Evolutionary conservation across 2,329 filamentous ascomycete genomes (phyloP).

Genomic region (Fusarium nematophilum): DNA sequence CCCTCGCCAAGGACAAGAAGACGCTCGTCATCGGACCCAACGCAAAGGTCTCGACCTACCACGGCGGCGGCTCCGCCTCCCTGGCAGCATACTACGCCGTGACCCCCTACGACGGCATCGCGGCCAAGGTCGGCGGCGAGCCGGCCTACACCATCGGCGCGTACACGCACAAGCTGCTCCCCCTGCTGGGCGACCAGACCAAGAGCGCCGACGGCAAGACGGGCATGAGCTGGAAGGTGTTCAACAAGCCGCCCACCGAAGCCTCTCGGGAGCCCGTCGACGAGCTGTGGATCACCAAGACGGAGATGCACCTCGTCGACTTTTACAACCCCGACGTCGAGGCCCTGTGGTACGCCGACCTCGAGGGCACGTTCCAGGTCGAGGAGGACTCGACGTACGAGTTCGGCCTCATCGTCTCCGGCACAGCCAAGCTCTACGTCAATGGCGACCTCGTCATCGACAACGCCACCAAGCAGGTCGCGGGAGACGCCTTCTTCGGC

Average conservation of each 20-base stretch:
- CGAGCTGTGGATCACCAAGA: conserved; percentile 59
- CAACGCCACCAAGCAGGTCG: conserved; percentile 71
- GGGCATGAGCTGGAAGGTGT: conserved; percentile 72
- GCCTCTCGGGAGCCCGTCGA: conserved; percentile 62
- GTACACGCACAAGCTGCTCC: conserved; percentile 73
- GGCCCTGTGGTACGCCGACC: conserved; percentile 68
- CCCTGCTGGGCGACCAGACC: conserved; percentile 65
- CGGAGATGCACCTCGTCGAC: conserved; percentile 62
- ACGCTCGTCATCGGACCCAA: conserved; percentile 69
- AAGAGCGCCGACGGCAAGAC: conserved; percentile 63
- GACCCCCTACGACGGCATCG: conserved; percentile 78
- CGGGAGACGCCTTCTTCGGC: conserved; percentile 74
- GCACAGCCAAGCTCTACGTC: conserved; percentile 73
- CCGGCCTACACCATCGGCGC: conserved; percentile 69
- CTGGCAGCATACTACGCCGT: conserved; percentile 73
- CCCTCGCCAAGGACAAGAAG: conserved; percentile 71
- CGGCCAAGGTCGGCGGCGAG: conserved; percentile 57
- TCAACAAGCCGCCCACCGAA: conserved; percentile 66
- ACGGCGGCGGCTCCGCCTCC: conserved; percentile 75
- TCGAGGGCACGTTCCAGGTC: conserved; percentile 70
- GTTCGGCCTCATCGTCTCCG: conserved; percentile 73
- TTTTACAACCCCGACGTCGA: conserved; percentile 65
- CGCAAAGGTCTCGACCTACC: conserved; percentile 66
- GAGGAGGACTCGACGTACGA: conserved; percentile 72
- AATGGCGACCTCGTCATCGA: conserved; percentile 72